Evolutionary conservation across 2,329 filamentous ascomycete genomes (phyloP).

Genomic region (Cladosporium sp.): DNA sequence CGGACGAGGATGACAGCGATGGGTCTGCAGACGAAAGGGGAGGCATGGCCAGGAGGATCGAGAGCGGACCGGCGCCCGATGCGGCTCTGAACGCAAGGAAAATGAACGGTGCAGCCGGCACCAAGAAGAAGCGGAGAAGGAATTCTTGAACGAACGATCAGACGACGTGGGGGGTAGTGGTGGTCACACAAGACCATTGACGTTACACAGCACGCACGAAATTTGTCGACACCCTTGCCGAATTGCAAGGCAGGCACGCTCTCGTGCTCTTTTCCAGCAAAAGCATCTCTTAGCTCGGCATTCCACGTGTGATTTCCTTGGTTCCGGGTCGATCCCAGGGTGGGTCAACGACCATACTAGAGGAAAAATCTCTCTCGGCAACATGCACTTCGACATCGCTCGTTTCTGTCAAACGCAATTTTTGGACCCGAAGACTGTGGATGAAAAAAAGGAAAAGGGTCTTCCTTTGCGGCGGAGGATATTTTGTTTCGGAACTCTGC

Average conservation of each 20-base stretch:
- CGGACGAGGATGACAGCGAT: slow-evolving; percentile 78
- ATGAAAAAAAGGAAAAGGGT: neutral
- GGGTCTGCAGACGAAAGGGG: slow-evolving; percentile 18
- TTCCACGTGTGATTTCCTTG: slow-evolving; percentile 1
- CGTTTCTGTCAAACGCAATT: neutral
- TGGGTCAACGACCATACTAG: neutral
- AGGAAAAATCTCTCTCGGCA: neutral
- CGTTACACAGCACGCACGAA: neutral
- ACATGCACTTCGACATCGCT: neutral
- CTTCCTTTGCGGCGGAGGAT: neutral
- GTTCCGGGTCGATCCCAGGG: neutral
- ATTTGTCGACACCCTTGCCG: neutral
- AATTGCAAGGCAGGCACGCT: neutral
- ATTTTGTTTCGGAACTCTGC: slow-evolving; percentile 3
- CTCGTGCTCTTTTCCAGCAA: neutral
- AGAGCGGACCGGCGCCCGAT: neutral
- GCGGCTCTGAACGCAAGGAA: slow-evolving; percentile 19
- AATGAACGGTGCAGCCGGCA: slow-evolving; percentile 6
- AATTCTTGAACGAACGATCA: neutral
- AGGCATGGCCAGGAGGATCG: neutral
- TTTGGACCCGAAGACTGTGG: neutral
- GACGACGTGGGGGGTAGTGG: neutral
- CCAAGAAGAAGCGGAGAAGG: slow-evolving; percentile 23
- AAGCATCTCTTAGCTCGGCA: neutral
- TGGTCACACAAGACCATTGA: neutral